These are phyloP conservation scores for Ophiostoma tasmaniense DNA, from an alignment of 2,329 filamentous ascomycete genomes.

Conservation along the genomic window DNA sequence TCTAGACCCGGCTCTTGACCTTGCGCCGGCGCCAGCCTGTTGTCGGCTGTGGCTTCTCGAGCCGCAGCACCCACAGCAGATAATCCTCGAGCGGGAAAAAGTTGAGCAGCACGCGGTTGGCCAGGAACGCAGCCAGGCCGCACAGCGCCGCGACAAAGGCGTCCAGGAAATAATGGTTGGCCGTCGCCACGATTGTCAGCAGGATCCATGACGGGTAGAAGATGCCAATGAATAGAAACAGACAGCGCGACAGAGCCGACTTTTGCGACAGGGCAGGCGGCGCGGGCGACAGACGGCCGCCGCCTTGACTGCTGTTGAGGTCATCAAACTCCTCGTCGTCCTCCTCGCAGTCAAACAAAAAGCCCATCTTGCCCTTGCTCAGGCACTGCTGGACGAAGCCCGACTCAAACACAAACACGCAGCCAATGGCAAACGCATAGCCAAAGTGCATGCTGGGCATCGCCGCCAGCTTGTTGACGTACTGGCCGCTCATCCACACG, in stretches of 20 bases:
- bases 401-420: constrained; percentile 44
- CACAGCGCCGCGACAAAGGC: constrained; percentile 55
- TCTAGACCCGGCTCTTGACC: constrained; percentile 2
- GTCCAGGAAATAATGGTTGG: constrained; percentile 58
- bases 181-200: constrained; percentile 51
- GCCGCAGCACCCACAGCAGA: constrained; percentile 51
- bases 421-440: constrained; percentile 47
- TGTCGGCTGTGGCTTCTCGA: constrained; percentile 55
- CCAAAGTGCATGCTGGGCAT: constrained; percentile 52
- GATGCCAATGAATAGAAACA: constrained; percentile 33
- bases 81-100: constrained; percentile 44
- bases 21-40: constrained; percentile 26
- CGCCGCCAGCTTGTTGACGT: constrained; percentile 49
- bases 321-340: constrained; percentile 10
- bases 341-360: constrained; percentile 14
- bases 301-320: background rate
- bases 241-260: constrained; percentile 1
- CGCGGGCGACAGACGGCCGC: background rate
- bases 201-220: constrained; percentile 46
- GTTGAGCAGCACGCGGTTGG: constrained; percentile 46
- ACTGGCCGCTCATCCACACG: constrained; percentile 47
- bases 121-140: constrained; percentile 50
- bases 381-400: constrained; percentile 34
- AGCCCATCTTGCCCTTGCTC: background rate
- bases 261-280: background rate